phyloP scores from a whole-genome alignment of 768 basidiomycete genomes.

The Suillus variegatus region DNA sequence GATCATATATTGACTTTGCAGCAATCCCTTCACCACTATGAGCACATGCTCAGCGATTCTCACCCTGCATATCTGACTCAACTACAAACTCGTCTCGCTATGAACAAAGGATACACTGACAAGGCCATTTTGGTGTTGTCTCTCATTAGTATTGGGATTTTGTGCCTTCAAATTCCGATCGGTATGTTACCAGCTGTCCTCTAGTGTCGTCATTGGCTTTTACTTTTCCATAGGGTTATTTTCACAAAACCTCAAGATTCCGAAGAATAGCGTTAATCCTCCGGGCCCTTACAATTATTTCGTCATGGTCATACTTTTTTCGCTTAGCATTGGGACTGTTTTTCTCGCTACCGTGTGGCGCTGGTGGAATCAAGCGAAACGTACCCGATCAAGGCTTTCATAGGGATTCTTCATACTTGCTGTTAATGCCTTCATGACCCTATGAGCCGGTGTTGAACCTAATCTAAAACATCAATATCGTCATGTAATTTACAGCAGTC shows the following conservation, averaged over 20 bases:
- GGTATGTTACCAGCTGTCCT: conserved; percentile 40
- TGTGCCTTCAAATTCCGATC: conserved; percentile 62
- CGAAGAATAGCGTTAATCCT: conserved; percentile 45
- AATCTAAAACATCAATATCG: background rate
- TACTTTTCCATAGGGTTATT: conserved; percentile 49
- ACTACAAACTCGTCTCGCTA: conserved; percentile 61
- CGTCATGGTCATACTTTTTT: conserved; percentile 49
- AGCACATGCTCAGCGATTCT: conserved; percentile 84
- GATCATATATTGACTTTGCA: conserved; percentile 92
- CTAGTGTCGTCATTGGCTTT: conserved; percentile 1
- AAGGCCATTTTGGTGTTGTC: conserved; percentile 67
- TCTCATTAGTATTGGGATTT: conserved; percentile 62
- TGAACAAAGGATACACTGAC: conserved; percentile 63
- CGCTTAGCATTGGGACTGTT: conserved; percentile 43
- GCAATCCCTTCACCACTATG: conserved; percentile 81
- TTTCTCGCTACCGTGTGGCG: conserved; percentile 52
- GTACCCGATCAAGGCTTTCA: conserved; percentile 27
- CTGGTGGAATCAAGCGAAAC: conserved; percentile 65
- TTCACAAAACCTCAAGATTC: conserved; percentile 68
- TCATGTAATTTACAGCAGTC: background rate
- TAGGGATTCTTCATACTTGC: background rate
- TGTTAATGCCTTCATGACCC: background rate
- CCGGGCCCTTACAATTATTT: conserved; percentile 53
- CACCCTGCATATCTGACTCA: conserved; percentile 86
- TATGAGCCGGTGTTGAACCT: background rate